phyloP scores from a whole-genome alignment of 208 protist genomes.

The Crithidia fasciculata region DNA sequence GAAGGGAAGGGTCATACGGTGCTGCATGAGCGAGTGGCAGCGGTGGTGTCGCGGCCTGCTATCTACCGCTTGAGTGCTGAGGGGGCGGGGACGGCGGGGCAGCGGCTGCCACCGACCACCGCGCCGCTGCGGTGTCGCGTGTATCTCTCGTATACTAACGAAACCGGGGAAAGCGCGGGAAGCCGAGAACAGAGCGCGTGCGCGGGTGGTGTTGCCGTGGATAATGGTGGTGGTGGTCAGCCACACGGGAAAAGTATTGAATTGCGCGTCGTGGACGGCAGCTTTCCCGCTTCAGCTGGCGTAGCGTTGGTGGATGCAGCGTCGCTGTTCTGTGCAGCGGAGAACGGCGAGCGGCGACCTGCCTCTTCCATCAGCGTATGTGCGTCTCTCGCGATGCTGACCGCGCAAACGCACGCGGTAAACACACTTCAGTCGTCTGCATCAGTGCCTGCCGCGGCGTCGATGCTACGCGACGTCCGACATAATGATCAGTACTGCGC shows the following conservation, averaged over 20 bases:
- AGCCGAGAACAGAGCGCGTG: too few species aligned
- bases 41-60: constrained; percentile 36
- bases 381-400: not conserved
- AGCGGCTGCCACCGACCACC: constrained; percentile 13
- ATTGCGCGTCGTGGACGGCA: not conserved
- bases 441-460: too few species aligned
- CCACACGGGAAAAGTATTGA: not conserved
- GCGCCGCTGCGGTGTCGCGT: constrained; percentile 27
- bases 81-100: constrained; percentile 5
- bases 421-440: too few species aligned
- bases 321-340: not conserved
- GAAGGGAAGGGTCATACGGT: constrained; percentile 56
- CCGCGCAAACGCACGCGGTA: not conserved
- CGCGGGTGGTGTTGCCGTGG: too few species aligned
- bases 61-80: constrained; percentile 24
- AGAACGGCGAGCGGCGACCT: not conserved
- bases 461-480: too few species aligned
- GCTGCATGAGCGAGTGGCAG: constrained; percentile 52
- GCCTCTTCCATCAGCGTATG: not conserved
- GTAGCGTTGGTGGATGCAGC: constrained; percentile 4
- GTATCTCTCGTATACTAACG: not conserved
- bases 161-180: too few species aligned
- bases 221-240: too few species aligned
- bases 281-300: not conserved
- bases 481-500: too few species aligned